Conservation (phyloP, 2,329 filamentous ascomycete species). For the Venturia effusa region DNA sequence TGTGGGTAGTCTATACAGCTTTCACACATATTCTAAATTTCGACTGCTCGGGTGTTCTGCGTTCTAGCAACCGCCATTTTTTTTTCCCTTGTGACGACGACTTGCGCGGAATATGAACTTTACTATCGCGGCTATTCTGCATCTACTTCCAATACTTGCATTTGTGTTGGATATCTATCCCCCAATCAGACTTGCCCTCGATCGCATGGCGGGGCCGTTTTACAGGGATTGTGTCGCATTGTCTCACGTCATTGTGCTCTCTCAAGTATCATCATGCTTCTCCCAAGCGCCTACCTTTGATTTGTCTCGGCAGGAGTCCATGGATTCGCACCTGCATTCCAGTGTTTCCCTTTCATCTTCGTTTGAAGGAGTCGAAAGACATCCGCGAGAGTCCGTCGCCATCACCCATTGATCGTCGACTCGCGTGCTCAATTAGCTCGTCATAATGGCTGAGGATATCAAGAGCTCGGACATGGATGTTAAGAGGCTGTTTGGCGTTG, state of each 20-base stretch:
- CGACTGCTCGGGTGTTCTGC: neutral
- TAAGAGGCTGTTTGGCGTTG: conserved; percentile 37
- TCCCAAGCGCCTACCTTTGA: too few species aligned
- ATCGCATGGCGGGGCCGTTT: neutral
- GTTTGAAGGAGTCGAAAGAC: too few species aligned
- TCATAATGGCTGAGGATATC: neutral
- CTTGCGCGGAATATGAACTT: neutral
- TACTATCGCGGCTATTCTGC: neutral
- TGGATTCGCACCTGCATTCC: neutral
- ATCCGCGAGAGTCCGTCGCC: neutral
- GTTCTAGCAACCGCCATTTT: neutral
- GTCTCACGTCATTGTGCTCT: neutral
- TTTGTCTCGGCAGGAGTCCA: too few species aligned
- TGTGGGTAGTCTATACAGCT: conserved; percentile 2
- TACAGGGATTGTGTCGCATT: neutral
- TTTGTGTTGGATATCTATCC: neutral
- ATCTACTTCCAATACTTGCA: neutral
- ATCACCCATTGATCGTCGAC: neutral
- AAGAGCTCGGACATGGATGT: neutral
- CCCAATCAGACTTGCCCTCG: neutral
- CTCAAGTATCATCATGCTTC: neutral
- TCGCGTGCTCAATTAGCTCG: neutral
- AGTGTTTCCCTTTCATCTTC: too few species aligned
- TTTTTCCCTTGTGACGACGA: neutral
- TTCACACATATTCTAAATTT: conserved; percentile 1